Base-by-base conservation (phyloP, 805 yeast species). In the Novakomyces olei region DNA sequence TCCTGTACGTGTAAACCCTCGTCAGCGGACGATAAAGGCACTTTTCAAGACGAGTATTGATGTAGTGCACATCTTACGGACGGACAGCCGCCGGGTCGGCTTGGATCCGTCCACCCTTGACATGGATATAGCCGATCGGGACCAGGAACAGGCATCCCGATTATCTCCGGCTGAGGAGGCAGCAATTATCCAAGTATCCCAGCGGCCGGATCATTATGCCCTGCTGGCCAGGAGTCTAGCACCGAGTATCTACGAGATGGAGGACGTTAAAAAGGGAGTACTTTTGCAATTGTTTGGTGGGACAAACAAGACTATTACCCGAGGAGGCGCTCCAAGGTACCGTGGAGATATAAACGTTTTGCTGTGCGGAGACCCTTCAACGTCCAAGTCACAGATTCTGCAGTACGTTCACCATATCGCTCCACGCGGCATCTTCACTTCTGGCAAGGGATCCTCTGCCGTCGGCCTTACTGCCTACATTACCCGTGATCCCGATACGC, bases 391-490 rank as follows among this genome's bases (percentile, higher is more conserved):
- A 2, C 99, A 88, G 53, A 55, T 88, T 29, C 61, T 88, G 41
- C 92, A 81, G 48, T 88, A 88, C 44, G 95, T 88, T 27, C 98
- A 88, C 56, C 79, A 83, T 47, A 88, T 88, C 43, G 92, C 98
- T 1, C 99, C 99, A 29, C 65, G 98, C 49, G 98, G 98, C 43
- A 79, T 88, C 26, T 88, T 83, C 54, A 88, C 99, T 3, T 83
- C 95, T 1, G 99, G 99, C 53, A 88, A 88, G 47, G 98, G 98
- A 33, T 81, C 95, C 1, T 88, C 98, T 20, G 99, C 99, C 0
- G 99, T 88, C 32, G 99, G 99, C 61, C 61, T 88, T 47, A 88
- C 99, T 1, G 98, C 99, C 0, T 88, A 88, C 50, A 74, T 88
- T 35, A 83, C 98, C 5, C 64, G 94, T 47, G 99, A 88, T 50